Conservation (phyloP, 1,284 basidiomycete species). For the Meripilus lineatus region DNA sequence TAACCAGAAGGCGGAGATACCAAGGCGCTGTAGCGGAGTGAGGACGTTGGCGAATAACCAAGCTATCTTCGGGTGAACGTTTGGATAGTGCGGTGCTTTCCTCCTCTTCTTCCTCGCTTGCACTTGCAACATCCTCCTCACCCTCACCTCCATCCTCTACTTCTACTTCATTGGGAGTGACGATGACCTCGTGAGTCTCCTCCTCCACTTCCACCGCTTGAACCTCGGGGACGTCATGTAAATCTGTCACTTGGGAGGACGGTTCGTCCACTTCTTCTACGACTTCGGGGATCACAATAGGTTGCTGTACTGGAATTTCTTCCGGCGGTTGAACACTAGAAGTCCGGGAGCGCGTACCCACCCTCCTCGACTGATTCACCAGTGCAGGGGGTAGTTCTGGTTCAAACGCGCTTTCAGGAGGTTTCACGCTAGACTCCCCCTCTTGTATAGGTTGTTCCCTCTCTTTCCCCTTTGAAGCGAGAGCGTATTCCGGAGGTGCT, state of each 20-base stretch:
- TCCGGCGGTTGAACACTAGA: slow-evolving; percentile 6
- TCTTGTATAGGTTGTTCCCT: slow-evolving; percentile 8
- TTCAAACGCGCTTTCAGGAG: slow-evolving; percentile 41
- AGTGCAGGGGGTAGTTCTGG: slow-evolving; percentile 46
- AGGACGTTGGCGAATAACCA: slow-evolving; percentile 14
- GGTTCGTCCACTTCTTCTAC: slow-evolving; percentile 13
- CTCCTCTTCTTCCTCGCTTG: slow-evolving; percentile 25
- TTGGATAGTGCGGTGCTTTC: slow-evolving; percentile 30
- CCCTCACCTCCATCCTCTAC: slow-evolving; percentile 8
- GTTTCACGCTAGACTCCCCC: slow-evolving; percentile 18
- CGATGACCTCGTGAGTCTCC: slow-evolving; percentile 3
- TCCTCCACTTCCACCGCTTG: slow-evolving; percentile 12
- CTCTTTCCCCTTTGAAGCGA: slow-evolving; percentile 16
- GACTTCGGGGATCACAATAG: slow-evolving; percentile 8
- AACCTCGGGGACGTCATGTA: slow-evolving; percentile 8
- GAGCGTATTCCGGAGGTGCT: slow-evolving; percentile 56
- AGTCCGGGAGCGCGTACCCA: slow-evolving; percentile 11
- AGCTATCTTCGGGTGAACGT: slow-evolving; percentile 29
- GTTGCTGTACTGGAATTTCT: background rate
- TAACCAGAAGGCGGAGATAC: slow-evolving; percentile 35
- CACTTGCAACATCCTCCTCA: slow-evolving; percentile 5
- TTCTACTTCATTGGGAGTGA: slow-evolving; percentile 2
- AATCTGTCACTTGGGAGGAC: slow-evolving; percentile 1
- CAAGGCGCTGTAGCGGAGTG: slow-evolving; percentile 14
- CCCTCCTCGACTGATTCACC: slow-evolving; percentile 17